Conservation (phyloP, 202 grass and related monocot genomes). For the Setaria viridis region DNA sequence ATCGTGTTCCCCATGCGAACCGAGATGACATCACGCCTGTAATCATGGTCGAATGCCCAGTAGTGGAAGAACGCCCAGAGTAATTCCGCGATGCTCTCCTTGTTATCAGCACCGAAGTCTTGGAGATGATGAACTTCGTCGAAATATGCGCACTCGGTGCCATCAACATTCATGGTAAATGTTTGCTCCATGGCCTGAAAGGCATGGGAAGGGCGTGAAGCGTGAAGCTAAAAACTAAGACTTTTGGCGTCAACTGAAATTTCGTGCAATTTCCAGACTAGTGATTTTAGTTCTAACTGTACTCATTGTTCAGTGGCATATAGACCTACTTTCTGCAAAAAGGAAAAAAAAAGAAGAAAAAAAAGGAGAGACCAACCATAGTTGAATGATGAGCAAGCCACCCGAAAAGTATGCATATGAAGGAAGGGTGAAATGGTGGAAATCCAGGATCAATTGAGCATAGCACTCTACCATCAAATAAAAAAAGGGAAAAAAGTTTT, state of each 20-base stretch:
- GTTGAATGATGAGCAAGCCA: conserved; percentile 26
- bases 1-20: conserved; percentile 56
- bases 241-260: not conserved
- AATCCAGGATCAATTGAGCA: conserved; percentile 20
- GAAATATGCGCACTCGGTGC: conserved; percentile 55
- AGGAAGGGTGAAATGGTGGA: conserved; percentile 7
- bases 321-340: not conserved
- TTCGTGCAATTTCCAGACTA: not conserved
- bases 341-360: not conserved
- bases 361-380: conserved; percentile 31
- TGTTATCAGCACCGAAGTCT: conserved; percentile 55
- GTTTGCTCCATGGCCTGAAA: conserved; percentile 64
- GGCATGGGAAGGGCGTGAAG: not conserved
- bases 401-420: conserved; percentile 39
- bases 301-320: not conserved
- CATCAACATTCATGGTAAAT: conserved; percentile 50
- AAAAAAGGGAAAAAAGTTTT: not conserved
- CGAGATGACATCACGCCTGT: conserved; percentile 61
- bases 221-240: conserved; percentile 13
- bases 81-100: conserved; percentile 55
- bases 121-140: conserved; percentile 50
- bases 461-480: conserved; percentile 41
- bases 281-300: not conserved
- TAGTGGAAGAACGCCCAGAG: conserved; percentile 77
- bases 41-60: conserved; percentile 71